phyloP scores from a whole-genome alignment of 1,284 basidiomycete species.

The Anthracocystis setariae region DNA sequence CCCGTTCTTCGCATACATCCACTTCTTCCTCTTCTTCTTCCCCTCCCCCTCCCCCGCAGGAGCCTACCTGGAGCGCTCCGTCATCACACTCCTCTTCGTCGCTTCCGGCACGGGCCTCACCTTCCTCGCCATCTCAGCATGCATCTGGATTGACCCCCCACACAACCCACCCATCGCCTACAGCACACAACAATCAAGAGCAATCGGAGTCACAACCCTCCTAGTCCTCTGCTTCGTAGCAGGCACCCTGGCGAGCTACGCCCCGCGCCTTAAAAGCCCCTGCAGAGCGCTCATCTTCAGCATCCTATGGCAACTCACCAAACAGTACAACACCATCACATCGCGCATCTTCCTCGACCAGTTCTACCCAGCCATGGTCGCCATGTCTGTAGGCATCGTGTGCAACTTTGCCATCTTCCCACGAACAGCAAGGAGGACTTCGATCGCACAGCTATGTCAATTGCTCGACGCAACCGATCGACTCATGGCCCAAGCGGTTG shows the following conservation, averaged over 20 bases:
- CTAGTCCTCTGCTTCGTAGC: conserved; percentile 47
- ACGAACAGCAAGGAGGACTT: conserved; percentile 35
- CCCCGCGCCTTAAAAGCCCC: conserved; percentile 51
- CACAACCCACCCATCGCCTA: conserved; percentile 37
- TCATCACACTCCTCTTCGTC: conserved; percentile 45
- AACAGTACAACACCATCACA: conserved; percentile 35
- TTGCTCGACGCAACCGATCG: conserved; percentile 20
- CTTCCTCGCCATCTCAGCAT: conserved; percentile 39
- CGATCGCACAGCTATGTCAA: conserved; percentile 25
- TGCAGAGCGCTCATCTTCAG: conserved; percentile 52
- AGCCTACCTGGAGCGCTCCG: conserved; percentile 47
- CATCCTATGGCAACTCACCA: conserved; percentile 51
- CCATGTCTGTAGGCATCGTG: conserved; percentile 44
- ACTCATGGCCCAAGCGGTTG: conserved; percentile 35
- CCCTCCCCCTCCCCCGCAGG: conserved; percentile 51
- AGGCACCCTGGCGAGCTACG: conserved; percentile 39
- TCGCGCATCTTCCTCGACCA: conserved; percentile 48
- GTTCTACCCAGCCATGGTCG: conserved; percentile 54
- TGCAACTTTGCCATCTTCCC: conserved; percentile 51
- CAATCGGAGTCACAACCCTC: conserved; percentile 49
- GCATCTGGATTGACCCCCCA: conserved; percentile 51
- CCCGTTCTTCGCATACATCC: conserved; percentile 47
- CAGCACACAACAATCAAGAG: conserved; percentile 29
- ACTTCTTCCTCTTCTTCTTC: conserved; percentile 57
- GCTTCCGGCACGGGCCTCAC: conserved; percentile 42